Evolutionary conservation across 2,329 filamentous ascomycete species (phyloP).

Genomic region (Blastomyces parvus): DNA sequence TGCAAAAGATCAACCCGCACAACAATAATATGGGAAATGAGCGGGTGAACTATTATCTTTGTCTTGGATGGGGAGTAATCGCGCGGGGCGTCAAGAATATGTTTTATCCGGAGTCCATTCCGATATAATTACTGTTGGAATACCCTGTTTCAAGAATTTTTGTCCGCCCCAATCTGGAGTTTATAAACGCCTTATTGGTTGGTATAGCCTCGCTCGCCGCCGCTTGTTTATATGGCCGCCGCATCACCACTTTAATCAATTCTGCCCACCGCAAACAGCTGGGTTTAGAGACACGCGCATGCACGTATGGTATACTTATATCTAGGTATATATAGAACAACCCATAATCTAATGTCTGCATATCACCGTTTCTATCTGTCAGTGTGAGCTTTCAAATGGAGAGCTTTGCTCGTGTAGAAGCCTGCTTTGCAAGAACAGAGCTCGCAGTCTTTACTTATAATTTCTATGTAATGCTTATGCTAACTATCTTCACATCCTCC

Average conservation of each 20-base stretch:
- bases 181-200: too few relatives aligned
- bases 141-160: not conserved
- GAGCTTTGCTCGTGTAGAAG: not conserved
- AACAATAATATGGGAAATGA: not conserved
- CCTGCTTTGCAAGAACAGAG: not conserved
- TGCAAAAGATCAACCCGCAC: not conserved
- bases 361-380: not conserved
- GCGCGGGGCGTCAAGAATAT: too few relatives aligned
- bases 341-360: not conserved
- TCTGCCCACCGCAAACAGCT: not conserved
- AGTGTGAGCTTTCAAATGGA: not conserved
- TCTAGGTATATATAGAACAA: not conserved
- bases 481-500: slow-evolving; percentile 95
- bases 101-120: too few relatives aligned
- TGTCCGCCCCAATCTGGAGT: not conserved
- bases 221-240: too few relatives aligned
- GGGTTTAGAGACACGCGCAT: not conserved
- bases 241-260: not conserved
- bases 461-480: slow-evolving; percentile 47
- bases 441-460: not conserved
- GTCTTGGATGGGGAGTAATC: too few relatives aligned
- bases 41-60: not conserved
- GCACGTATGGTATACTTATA: not conserved
- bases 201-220: too few relatives aligned
- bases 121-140: too few relatives aligned